Percentiles rank a stretch among this genome's conserved stretches.
phyloP scores from a whole-genome alignment of 257 asterid genomes.

The Scutellaria baicalensis region DNA sequence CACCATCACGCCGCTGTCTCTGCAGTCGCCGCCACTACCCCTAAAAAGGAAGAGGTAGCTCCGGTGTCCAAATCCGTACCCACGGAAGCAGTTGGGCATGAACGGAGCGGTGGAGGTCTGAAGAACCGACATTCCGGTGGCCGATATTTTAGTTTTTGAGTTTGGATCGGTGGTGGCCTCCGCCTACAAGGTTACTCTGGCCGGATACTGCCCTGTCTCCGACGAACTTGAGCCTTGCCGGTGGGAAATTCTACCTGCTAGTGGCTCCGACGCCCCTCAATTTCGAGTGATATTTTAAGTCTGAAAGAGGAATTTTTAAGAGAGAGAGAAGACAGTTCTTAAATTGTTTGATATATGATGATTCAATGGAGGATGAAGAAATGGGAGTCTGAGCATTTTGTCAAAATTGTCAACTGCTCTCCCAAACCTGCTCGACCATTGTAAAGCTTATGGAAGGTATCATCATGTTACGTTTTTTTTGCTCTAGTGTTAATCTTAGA shows the following conservation, averaged over 20 bases:
- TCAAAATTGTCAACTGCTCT: conserved; percentile 62
- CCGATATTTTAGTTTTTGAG: conserved; percentile 59
- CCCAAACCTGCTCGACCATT: conserved; percentile 65
- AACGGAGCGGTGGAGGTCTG: conserved; percentile 79
- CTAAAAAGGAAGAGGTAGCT: conserved; percentile 18
- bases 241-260: conserved; percentile 66
- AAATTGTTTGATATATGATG: too few species aligned
- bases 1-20: too few species aligned
- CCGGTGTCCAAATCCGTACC: conserved; percentile 12
- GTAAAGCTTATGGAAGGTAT: conserved; percentile 97
- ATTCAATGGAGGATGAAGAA: conserved; percentile 46
- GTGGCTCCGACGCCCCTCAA: conserved; percentile 56
- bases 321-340: neutral
- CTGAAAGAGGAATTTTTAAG: neutral
- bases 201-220: conserved; percentile 55
- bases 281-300: conserved; percentile 73
- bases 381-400: conserved; percentile 71
- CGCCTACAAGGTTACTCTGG: too few species aligned
- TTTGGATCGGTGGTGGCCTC: conserved; percentile 77
- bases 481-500: neutral
- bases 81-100: conserved; percentile 52
- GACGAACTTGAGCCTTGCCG: conserved; percentile 77
- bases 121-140: conserved; percentile 25
- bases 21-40: too few species aligned
- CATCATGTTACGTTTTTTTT: neutral